phyloP scores from a whole-genome alignment of 2,329 filamentous ascomycete species.

The Sporothrix brunneoviolacea region DNA sequence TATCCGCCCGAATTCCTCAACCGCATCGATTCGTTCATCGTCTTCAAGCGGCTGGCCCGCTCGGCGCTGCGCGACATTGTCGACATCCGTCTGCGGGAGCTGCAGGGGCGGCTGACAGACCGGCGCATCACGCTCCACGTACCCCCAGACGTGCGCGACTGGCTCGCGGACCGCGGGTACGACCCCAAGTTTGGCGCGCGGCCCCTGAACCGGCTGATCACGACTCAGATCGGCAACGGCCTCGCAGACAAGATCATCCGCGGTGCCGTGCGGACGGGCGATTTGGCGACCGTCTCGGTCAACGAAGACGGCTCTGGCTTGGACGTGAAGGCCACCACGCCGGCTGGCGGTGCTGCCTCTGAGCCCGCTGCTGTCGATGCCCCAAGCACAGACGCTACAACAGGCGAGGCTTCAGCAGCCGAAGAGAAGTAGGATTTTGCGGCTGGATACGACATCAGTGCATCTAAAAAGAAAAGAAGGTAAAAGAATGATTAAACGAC shows the following conservation, averaged over 20 bases:
- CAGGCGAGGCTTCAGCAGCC: no score
- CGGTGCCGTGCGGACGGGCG: constrained; percentile 69
- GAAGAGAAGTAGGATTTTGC: no score
- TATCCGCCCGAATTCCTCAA: constrained; percentile 95
- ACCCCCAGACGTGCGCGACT: constrained; percentile 65
- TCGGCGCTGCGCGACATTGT: constrained; percentile 83
- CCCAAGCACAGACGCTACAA: no score
- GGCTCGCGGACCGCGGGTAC: constrained; percentile 85
- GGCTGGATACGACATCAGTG: no score
- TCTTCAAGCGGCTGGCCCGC: constrained; percentile 81
- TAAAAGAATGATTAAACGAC: no score
- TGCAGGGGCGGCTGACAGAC: constrained; percentile 77
- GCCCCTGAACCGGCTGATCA: constrained; percentile 83
- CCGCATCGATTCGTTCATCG: constrained; percentile 91
- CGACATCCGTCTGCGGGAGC: constrained; percentile 79
- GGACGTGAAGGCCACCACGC: constrained; percentile 33
- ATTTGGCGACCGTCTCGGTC: constrained; percentile 64
- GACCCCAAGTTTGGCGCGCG: constrained; percentile 87
- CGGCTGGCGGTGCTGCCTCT: not conserved
- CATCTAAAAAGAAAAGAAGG: no score
- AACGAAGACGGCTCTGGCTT: constrained; percentile 55
- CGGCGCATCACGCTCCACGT: constrained; percentile 73
- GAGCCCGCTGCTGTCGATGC: not conserved
- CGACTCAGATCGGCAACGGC: constrained; percentile 80
- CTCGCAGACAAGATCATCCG: constrained; percentile 89